A percentile compares a stretch with the other conserved stretches of the same genome.
These are phyloP conservation scores for Cyberlindnera samutprakarnensis DNA, from an alignment of 805 yeast genomes.

Conservation along the genomic window DNA sequence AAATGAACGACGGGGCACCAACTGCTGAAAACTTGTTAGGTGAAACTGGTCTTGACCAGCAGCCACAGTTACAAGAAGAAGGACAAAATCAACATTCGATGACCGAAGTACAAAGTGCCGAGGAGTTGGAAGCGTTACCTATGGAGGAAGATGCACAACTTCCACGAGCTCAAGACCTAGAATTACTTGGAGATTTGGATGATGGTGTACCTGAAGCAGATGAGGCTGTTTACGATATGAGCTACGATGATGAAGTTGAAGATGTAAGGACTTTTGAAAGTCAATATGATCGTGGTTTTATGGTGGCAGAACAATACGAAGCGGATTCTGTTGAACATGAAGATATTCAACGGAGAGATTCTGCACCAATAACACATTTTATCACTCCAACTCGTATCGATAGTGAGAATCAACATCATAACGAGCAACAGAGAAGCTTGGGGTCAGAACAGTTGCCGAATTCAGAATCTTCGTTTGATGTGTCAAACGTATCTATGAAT, in stretches of 20 bases:
- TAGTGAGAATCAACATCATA: background rate
- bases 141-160: slow-evolving; percentile 1
- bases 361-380: slow-evolving; percentile 8
- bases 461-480: slow-evolving; percentile 13
- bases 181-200: slow-evolving; percentile 9
- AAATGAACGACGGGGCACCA: slow-evolving; percentile 15
- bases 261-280: slow-evolving; percentile 15
- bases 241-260: slow-evolving; percentile 22
- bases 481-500: slow-evolving; percentile 23
- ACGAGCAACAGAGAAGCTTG: background rate
- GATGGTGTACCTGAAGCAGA: slow-evolving; percentile 12
- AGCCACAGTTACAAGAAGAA: slow-evolving; percentile 1
- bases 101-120: slow-evolving; percentile 1
- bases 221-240: slow-evolving; percentile 36
- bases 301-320: slow-evolving; percentile 21
- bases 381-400: slow-evolving; percentile 12
- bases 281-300: slow-evolving; percentile 21
- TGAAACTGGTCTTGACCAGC: slow-evolving; percentile 17
- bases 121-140: background rate
- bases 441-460: slow-evolving; percentile 1
- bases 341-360: background rate
- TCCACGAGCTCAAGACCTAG: slow-evolving; percentile 1
- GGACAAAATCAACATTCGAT: slow-evolving; percentile 3
- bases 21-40: slow-evolving; percentile 25
- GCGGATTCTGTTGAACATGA: slow-evolving; percentile 7